Base-by-base conservation (phyloP, 2,329 filamentous ascomycete genomes). In the Botryotinia globosa region DNA sequence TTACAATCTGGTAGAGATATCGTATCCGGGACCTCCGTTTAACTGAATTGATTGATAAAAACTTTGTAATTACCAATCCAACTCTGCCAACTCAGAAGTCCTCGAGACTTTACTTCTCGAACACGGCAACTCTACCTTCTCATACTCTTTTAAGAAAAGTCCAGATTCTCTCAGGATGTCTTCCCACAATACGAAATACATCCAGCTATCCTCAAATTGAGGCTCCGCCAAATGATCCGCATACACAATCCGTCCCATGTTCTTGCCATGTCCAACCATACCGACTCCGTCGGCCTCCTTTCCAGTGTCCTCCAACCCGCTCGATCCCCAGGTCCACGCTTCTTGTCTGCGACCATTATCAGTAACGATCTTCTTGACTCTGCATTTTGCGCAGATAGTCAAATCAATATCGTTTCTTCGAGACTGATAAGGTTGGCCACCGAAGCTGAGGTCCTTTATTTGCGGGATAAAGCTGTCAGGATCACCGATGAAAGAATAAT, bases 321-420 rank as follows among this genome's bases (percentile, higher is more conserved):
- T 18, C 16, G 25, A 22, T 12, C 16, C 16, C 64, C 48, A 22
- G n/a, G 14, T 32, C 64, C 64, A 67, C 16, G 18, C 34, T 37
- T 54, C 48, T 56, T 20, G 48, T 42, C 64, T 54, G n/a, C 64
- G 51, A 34, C 48, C 64, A 18, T 39, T 56, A 56, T 67, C 64
- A 22, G 64, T 67, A 22, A 67, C 37, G 48, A 67, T 32, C 3
- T 22, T 48, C 45, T 32, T 42, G 34, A 67, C n/a, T 54, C 64
- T 54, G 34, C 64, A 67, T 39, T 67, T 67, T 22, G 48, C n/a
- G 64, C 64, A 67, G 14, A 56, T 34, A 29, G 20, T 32, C 18
- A 56, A 10, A 34, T 67, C 34, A 22, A 42, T 16, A 14, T 67
- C 48, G 39, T 32, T 39, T 32, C n/a, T 18, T 16, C 12, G 64